Percentiles rank a stretch among this genome's conserved stretches.
Evolutionary conservation across 768 basidiomycete genomes (phyloP).

Genomic region (Macrocybe gigantea): DNA sequence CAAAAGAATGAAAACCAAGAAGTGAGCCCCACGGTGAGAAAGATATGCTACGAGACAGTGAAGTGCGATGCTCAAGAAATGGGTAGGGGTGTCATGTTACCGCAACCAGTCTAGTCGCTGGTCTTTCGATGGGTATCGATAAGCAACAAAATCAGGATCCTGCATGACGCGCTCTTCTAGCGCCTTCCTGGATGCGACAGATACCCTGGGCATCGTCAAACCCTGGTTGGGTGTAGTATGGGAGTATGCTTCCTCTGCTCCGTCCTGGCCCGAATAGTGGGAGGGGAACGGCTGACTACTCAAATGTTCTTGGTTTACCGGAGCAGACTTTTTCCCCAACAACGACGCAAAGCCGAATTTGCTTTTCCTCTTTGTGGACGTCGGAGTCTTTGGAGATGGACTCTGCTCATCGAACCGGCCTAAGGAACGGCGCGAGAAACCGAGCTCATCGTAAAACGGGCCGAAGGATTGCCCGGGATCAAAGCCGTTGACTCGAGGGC

Average conservation of each 20-base stretch:
- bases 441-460: slow-evolving; percentile 66
- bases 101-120: slow-evolving; percentile 61
- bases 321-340: slow-evolving; percentile 48
- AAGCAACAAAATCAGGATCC: slow-evolving; percentile 79
- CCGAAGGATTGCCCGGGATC: slow-evolving; percentile 31
- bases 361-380: slow-evolving; percentile 60
- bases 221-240: slow-evolving; percentile 41
- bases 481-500: slow-evolving; percentile 24
- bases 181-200: slow-evolving; percentile 61
- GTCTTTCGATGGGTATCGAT: slow-evolving; percentile 79
- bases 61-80: too few species aligned
- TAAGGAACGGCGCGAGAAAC: slow-evolving; percentile 57
- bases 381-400: slow-evolving; percentile 18
- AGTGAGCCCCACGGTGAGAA: too few species aligned
- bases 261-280: slow-evolving; percentile 24
- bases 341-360: slow-evolving; percentile 65
- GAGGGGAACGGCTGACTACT: not conserved
- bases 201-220: slow-evolving; percentile 45
- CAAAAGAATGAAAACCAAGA: not conserved
- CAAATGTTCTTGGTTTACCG: too few species aligned
- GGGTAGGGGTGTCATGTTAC: slow-evolving; percentile 14
- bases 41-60: too few species aligned
- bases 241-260: slow-evolving; percentile 29
- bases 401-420: slow-evolving; percentile 27
- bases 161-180: slow-evolving; percentile 81